Base-by-base conservation (phyloP, 208 protist species). In the Zelonia costaricensis region DNA sequence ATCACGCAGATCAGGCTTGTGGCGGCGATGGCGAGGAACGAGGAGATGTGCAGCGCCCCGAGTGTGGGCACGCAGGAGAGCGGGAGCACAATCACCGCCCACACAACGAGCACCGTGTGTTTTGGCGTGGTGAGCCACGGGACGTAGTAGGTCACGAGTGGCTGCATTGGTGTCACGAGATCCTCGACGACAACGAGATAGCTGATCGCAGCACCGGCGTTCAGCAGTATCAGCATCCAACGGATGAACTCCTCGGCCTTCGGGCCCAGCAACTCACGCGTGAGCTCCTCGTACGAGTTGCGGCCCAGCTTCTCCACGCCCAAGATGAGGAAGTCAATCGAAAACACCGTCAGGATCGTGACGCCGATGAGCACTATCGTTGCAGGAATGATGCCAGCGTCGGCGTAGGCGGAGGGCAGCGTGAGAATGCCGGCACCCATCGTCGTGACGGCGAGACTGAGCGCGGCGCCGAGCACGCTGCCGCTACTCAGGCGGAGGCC, bases 181-280 rank as follows among this genome's bases (percentile, higher is more conserved):
- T 84, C 76, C 0, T 69, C 69, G 53, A 86, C 69, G 20, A 89
- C 85, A 27, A 92, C 76, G 38, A 86, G 79, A 45, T 89, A 86
- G 16, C 85, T 75, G 12, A 70, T 76, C 5, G 79, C 72, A 10
- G 69, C 79, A 30, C 85, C 85, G 36, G 79, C 61, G 46, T 79
- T 88, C 44, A 83, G 82, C 1, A 86, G 44, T 30, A 92, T 83
- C 9, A 89, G 74, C 52, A 92, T 84, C 80, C 82, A 89, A n/a
- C 82, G 81, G 52, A 82, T 80, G 22, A 79, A 7, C 40, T 84
- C 64, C 53, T 83, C 74, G 58, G 74, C 82, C 13, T 38, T 2
- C 27, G 49, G 69, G 3, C 80, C 85, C 4, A 89, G 67, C 5
- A 89, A 57, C 39, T 72, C 73, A 25, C 74, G 53, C 7, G 79